Evolutionary conservation across 169 alveolate genomes (phyloP), one percentile per base, ranked within the genome.

Genomic region (Eimeria praecox): DNA sequence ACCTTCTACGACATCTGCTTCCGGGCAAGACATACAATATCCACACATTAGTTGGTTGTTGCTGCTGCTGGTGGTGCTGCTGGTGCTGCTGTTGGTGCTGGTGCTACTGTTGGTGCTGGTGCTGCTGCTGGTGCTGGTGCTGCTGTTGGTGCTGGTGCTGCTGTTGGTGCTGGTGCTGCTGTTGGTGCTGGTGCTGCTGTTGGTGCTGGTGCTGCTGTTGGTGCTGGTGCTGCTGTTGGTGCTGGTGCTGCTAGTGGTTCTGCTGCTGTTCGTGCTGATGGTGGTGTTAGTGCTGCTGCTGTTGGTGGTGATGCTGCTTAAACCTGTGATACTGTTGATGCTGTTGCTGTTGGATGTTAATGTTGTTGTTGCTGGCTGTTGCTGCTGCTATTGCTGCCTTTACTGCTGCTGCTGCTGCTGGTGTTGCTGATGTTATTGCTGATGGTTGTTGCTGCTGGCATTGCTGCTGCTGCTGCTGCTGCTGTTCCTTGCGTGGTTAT

Each of bases 1-100:
- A 77, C 49, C 49, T 77, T 77, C 62, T 77, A 77, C 56, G 88
- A 77, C 40, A 77, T 77, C 40, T 77, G 88, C 56, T 24, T 42
- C 62, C 49, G 88, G 49, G 88, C 49, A 77, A 24, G 88, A 27
- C 66, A 56, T 18, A 14, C 16, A 27, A 56, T 27, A 16, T 16
- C 66, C 27, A 2, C 4, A 56, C 66, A 56, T 2, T 27, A 14
- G 66, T 14, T 56, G 66, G 35, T 62, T 40, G 87, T 62, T 77
- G 87, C 38, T 0, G 46, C 80, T 0, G 44, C 80, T 69, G 46
- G n/a, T 3, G 80, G 46, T 69, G 44, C 3, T 69, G 42, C 80
- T 27, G 42, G 46, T 69, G 46, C 46, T 27, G 24, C 44, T 69
- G 80, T 35, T 69, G 46, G 46, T 69, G 80, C 80, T 30, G 80